Evolutionary conservation across 768 basidiomycete genomes (phyloP).

Genomic region (Suillus weaverae): DNA sequence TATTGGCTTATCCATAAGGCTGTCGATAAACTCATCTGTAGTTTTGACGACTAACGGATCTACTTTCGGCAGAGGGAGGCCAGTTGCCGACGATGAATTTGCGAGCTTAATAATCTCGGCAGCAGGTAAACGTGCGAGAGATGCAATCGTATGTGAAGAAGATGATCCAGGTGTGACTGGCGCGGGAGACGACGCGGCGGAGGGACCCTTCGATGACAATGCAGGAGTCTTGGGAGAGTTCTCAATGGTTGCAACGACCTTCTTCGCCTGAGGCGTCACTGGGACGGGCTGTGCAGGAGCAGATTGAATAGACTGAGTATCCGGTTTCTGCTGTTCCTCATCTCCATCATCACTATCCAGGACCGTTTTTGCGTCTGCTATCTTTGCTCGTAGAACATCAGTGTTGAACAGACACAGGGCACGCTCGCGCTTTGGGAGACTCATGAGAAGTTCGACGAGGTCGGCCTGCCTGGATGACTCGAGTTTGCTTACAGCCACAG

Average conservation of each 20-base stretch:
- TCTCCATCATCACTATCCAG: constrained; percentile 71
- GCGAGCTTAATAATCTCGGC: constrained; percentile 72
- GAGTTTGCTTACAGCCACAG: constrained; percentile 61
- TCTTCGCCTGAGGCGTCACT: constrained; percentile 67
- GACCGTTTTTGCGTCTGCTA: constrained; percentile 80
- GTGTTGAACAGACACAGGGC: constrained; percentile 90
- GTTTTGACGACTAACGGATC: constrained; percentile 68
- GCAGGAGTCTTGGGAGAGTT: constrained; percentile 76
- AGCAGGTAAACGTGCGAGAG: constrained; percentile 74
- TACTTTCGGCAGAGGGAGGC: constrained; percentile 63
- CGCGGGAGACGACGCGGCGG: constrained; percentile 68
- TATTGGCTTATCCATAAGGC: constrained; percentile 52
- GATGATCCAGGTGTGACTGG: constrained; percentile 57
- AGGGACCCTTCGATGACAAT: constrained; percentile 71
- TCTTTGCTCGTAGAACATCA: constrained; percentile 74
- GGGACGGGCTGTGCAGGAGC: constrained; percentile 36
- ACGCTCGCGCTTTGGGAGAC: constrained; percentile 83
- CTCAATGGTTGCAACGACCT: constrained; percentile 38
- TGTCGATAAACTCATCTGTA: constrained; percentile 73
- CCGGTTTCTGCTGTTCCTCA: constrained; percentile 36
- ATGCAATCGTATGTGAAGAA: constrained; percentile 58
- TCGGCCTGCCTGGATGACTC: constrained; percentile 61
- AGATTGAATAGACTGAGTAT: constrained; percentile 23
- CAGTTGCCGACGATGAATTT: constrained; percentile 43
- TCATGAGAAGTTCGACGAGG: constrained; percentile 80